Evolutionary conservation across 495 filamentous ascomycete species (phyloP).

Genomic region (Cercophora scortea): DNA sequence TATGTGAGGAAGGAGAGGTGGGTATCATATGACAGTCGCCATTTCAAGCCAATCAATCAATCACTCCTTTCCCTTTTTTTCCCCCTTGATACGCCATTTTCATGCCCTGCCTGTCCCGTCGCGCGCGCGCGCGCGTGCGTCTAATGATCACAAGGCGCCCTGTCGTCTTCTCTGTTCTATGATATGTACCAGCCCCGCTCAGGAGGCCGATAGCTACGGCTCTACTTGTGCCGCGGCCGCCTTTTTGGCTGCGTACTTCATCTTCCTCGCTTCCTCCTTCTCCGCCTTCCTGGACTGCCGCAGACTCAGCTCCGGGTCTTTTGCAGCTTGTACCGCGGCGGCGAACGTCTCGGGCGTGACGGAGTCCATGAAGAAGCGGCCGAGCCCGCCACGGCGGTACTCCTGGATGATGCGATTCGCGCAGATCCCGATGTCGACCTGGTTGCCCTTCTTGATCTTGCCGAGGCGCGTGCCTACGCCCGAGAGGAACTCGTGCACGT

Average conservation of each 20-base stretch:
- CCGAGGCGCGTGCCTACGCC: conserved; percentile 65
- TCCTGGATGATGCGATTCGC: conserved; percentile 79
- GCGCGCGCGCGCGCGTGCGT: too few relatives aligned
- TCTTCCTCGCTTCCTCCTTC: conserved; percentile 32
- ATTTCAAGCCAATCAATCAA: too few relatives aligned
- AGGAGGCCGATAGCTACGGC: too few relatives aligned
- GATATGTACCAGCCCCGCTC: too few relatives aligned
- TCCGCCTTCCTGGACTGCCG: conserved; percentile 38
- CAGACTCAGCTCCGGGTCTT: conserved; percentile 29
- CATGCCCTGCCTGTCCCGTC: too few relatives aligned
- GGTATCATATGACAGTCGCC: too few relatives aligned
- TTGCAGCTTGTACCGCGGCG: conserved; percentile 29
- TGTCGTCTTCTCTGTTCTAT: too few relatives aligned
- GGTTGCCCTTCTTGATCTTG: conserved; percentile 65
- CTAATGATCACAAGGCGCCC: too few relatives aligned
- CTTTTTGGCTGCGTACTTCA: conserved; percentile 25
- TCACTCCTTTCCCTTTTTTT: too few relatives aligned
- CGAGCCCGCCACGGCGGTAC: conserved; percentile 72
- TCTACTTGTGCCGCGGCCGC: background rate
- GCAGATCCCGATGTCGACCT: conserved; percentile 61
- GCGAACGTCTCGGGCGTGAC: conserved; percentile 50
- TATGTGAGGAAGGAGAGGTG: too few relatives aligned
- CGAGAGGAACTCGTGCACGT: conserved; percentile 60
- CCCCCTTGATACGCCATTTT: too few relatives aligned
- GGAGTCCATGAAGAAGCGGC: conserved; percentile 73